Percentiles rank a stretch among this genome's conserved stretches.
Conservation (phyloP, 257 asterid species). For the Misopates orontium region DNA sequence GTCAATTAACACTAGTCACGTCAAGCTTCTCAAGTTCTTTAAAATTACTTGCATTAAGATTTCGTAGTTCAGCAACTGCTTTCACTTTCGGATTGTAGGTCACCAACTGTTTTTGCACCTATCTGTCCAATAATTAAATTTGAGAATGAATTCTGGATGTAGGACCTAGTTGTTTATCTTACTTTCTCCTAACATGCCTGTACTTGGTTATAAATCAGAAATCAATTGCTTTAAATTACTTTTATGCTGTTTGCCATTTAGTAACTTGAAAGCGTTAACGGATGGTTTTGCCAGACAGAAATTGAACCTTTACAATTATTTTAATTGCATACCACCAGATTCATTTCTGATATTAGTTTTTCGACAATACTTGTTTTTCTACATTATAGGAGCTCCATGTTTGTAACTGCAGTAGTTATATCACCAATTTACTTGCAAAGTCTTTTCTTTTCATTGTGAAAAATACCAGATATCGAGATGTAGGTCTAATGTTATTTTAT, state of each 20-base stretch:
- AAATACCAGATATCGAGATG: constrained; percentile 3
- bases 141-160: constrained; percentile 12
- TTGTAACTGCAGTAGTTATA: constrained; percentile 13
- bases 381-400: constrained; percentile 13
- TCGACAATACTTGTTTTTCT: constrained; percentile 14
- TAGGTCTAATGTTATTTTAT: constrained; percentile 20
- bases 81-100: no score
- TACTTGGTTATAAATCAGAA: constrained; percentile 11
- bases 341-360: constrained; percentile 17
- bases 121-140: background rate
- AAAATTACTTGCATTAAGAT: constrained; percentile 8
- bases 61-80: constrained; percentile 11
- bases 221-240: constrained; percentile 1
- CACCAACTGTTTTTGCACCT: no score
- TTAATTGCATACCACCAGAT: constrained; percentile 9
- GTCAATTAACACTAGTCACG: constrained; percentile 23
- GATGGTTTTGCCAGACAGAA: constrained; percentile 27
- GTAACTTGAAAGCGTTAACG: constrained; percentile 15
- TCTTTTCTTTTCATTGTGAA: background rate
- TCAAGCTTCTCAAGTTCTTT: constrained; percentile 19
- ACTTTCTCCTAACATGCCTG: background rate
- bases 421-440: constrained; percentile 20
- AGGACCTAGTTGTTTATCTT: constrained; percentile 17
- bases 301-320: constrained; percentile 11
- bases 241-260: constrained; percentile 8